Evolutionary conservation across 345 rosid genomes (phyloP), one percentile per base, ranked within the genome.

Genomic region (Trapa bicornis): DNA sequence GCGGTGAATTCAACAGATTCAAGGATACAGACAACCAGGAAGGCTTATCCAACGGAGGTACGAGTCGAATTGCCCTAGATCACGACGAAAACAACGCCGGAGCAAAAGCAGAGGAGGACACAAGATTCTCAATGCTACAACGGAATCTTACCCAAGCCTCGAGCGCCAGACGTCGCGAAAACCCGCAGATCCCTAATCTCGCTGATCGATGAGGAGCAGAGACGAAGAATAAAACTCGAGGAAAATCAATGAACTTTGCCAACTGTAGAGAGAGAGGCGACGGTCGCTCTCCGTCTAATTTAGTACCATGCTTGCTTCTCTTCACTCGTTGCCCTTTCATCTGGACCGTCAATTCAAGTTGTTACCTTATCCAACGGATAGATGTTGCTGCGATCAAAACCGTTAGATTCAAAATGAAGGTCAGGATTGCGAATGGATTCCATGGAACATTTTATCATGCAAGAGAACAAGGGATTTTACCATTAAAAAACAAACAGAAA

Each of bases 341-440:
- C 36, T 16, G 4, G 43, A 47, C 77, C 77, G 75, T 75, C 65
- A 61, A 65, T 69, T 66, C 22, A 37, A 2, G 10, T 1, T 2
- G 33, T 13, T 2, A 0, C 14, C 4, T 0, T 12, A 75, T 73
- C 69, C 9, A 47, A 68, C 75, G 75, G 79, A 5, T 36, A 2
- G 10, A 1, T 33, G 17, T 0, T 12, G 7, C 8, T 67, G 37
- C 0, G 0, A 9, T 57, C 1, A 39, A 47, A 32, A 37, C 76
- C 78, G 80, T 64, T 1, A 13, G 61, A 69, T 69, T 14, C 6
- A 29, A 32, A 45, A 15, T 54, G 16, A 38, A 63, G 74, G 77
- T 5, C 15, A 42, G 5, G 71, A 67, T 74, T 53, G 4, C 33
- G 35, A 2, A 33, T 9, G 2, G 58, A 11, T 9, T 53, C 6